Evolutionary conservation across 177 flowering plant genomes (phyloP).

Genomic region (Vitis hybrid): DNA sequence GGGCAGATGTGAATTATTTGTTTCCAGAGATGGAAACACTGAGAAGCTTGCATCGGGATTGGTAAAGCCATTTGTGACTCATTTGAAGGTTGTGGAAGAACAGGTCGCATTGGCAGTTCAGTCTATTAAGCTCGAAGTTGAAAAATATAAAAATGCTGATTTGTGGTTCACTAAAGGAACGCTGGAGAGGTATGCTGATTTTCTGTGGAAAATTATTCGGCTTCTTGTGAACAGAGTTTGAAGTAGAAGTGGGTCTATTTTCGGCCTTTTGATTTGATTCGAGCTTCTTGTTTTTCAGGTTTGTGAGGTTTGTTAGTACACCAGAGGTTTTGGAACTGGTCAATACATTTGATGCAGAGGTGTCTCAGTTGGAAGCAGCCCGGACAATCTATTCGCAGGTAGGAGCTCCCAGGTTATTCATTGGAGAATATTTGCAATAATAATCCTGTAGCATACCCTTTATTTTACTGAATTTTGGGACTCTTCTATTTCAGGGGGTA

Average conservation of each 20-base stretch:
- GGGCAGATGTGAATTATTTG: constrained; percentile 88
- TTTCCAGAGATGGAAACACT: constrained; percentile 67
- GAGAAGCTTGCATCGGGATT: constrained; percentile 94
- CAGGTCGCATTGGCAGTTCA: constrained; percentile 63
- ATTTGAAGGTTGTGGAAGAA: constrained; percentile 81
- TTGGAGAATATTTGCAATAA: not conserved
- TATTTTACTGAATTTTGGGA: constrained; percentile 9
- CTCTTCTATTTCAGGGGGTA: constrained; percentile 52
- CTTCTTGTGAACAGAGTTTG: not conserved
- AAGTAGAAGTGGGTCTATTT: too few species aligned
- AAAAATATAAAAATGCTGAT: constrained; percentile 53
- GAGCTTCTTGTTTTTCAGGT: constrained; percentile 44
- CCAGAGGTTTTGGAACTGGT: constrained; percentile 89
- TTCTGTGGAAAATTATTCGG: constrained; percentile 2
- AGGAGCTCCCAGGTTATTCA: constrained; percentile 4
- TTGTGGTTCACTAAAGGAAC: constrained; percentile 96
- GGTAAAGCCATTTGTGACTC: constrained; percentile 80
- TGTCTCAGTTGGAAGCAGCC: constrained; percentile 94
- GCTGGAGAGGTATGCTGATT: constrained; percentile 72
- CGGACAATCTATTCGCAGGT: constrained; percentile 88
- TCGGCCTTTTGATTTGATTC: constrained; percentile 3
- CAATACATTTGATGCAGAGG: constrained; percentile 82
- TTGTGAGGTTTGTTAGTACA: constrained; percentile 93
- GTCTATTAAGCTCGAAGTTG: constrained; percentile 79
- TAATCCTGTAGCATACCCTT: not conserved